phyloP scores from a whole-genome alignment of 371 early-diverging fungal species.

The Gilbertella persicaria region DNA sequence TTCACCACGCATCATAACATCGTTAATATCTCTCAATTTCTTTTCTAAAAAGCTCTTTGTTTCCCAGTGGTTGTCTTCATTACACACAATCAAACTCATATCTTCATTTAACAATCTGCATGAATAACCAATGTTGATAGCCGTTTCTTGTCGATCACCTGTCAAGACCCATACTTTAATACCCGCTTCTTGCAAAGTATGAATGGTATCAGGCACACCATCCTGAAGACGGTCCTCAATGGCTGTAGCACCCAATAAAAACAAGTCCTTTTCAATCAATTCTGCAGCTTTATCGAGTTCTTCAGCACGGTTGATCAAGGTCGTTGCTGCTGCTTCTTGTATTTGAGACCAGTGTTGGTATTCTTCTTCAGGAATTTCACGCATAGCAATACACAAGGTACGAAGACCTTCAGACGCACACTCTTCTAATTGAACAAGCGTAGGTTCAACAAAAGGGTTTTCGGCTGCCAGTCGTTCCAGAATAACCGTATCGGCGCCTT shows the following conservation, averaged over 20 bases:
- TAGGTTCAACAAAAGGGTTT: conserved; percentile 79
- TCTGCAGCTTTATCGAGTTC: conserved; percentile 92
- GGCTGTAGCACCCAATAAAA: conserved; percentile 95
- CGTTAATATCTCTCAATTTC: conserved; percentile 71
- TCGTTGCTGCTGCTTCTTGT: conserved; percentile 88
- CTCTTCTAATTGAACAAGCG: conserved; percentile 79
- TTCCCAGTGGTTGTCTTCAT: conserved; percentile 78
- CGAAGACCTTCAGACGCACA: conserved; percentile 92
- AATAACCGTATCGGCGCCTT: conserved; percentile 99
- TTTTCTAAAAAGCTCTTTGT: conserved; percentile 78
- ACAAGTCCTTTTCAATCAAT: conserved; percentile 90
- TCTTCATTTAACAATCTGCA: conserved; percentile 88
- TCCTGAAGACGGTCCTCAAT: conserved; percentile 99
- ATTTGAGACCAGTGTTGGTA: conserved; percentile 83
- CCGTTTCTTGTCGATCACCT: conserved; percentile 93
- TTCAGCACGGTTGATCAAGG: conserved; percentile 84
- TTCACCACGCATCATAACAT: conserved; percentile 54
- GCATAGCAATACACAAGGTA: conserved; percentile 93
- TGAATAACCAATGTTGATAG: conserved; percentile 91
- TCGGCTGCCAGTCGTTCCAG: conserved; percentile 84
- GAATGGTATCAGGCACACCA: conserved; percentile 96
- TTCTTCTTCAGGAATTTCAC: conserved; percentile 87
- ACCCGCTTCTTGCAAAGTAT: conserved; percentile 93
- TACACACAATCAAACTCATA: conserved; percentile 83
- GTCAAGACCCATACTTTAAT: conserved; percentile 97